Base-by-base conservation (phyloP, 2,329 filamentous ascomycete species). In the Cladorrhinum sp. region DNA sequence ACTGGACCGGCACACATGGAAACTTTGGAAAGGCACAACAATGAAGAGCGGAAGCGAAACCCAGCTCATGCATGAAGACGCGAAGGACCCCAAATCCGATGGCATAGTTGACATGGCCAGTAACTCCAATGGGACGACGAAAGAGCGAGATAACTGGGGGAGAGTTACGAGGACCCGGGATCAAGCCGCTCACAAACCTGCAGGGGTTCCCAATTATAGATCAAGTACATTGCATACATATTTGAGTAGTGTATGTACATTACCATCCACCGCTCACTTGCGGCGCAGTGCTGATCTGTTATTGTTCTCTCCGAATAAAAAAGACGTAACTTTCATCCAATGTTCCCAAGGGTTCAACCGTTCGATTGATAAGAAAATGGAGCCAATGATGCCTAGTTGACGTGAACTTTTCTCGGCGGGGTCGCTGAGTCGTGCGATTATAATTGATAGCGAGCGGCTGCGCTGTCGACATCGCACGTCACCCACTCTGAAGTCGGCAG, bases 381-480 rank as follows among this genome's bases (percentile, higher is more conserved):
- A 22, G n/a, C 41, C 41, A 45, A 22, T 18, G 41, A 18, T 18
- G n/a, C 41, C 23, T 29, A 49, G 23, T 49, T 29, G 16, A 25
- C 52, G 41, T 55, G 20, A 36, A 56, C 53, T 41, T 56, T 55
- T 45, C 8, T 24, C 32, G 25, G 53, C 32, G 53, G 53, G 38
- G 53, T 13, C 25, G 18, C 16, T 56, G 36, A 56, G 38, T 56
- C 52, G 52, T 56, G 53, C 36, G 38, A 56, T 29, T 7, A 32
- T 23, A 36, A 36, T 36, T 13, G 52, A 55, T 55, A 22, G 25
- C 32, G 32, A 49, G 20, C 16, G 18, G 36, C 6, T 38, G 52
- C 52, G 16, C 13, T 56, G 53, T 56, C 53, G 24, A 45, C 53
- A 56, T 56, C 23, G 53, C 53, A 56, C 53, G 53, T 56, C 53